Base-by-base conservation (phyloP, 176 grass and related monocot genomes). In the Poa annua region DNA sequence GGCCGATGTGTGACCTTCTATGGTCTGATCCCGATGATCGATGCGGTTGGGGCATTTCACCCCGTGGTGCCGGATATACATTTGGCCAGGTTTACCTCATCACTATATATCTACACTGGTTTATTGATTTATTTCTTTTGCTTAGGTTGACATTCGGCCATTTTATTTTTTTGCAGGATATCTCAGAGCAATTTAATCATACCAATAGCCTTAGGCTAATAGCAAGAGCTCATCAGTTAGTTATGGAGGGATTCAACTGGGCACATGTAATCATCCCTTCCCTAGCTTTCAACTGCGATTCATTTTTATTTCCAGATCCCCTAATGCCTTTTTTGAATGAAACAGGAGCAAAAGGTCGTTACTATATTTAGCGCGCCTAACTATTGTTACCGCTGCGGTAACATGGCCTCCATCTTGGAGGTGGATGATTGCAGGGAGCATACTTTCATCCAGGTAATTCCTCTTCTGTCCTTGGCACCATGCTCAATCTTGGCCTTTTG, bases 241-340 rank as follows among this genome's bases (percentile, higher is more conserved):
- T 92, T 55, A 92, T 92, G 90, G 90, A 92, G 29, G 90, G 90
- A 59, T 92, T 87, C 76, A 92, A 92, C 69, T 92, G 90, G 90
- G 87, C 87, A 81, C 90, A 92, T 73, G 87, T 89, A 92, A 88
- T 44, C 73, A 66, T 70, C 20, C 12, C 11, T 34, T 78, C 75
- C 38, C 29, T 3, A 83, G 57, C 56, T 15, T 77, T 53, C 4
- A 77, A 4, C 6, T 57, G 36, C 1, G 1, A 35, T 25, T 65
- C n/a, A 17, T 47, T 76, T 41, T 60, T 13, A 11, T 17, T 79
- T 41, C 12, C 7, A 41, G 64, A 38, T 38, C 12, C 4, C 6
- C 33, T 81, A 53, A 70, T 57, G 25, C 36, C 67, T 14, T 63
- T 63, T 33, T 84, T 78, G 76, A 32, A 42, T 81, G 38, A 24